These are phyloP conservation scores for Phaeolepiota aurea DNA, from an alignment of 768 basidiomycete species.

Conservation along the genomic window DNA sequence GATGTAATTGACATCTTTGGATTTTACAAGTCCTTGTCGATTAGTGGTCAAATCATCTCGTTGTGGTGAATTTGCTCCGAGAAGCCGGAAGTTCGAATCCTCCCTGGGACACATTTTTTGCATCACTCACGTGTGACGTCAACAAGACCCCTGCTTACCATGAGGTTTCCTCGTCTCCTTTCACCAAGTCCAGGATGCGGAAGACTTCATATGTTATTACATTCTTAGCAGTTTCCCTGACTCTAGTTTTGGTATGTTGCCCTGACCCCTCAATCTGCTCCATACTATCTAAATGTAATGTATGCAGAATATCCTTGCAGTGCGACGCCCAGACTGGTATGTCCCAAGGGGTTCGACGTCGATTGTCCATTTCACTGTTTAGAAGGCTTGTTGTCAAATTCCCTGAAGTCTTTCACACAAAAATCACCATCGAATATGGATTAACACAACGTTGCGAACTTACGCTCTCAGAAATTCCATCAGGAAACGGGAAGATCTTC, in stretches of 20 bases:
- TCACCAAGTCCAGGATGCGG: constrained; percentile 48
- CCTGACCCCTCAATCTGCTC: neutral
- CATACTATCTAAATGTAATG: too few species aligned
- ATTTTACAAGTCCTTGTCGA: too few species aligned
- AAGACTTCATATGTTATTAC: constrained; percentile 63
- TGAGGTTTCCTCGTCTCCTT: constrained; percentile 1
- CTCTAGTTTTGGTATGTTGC: constrained; percentile 34
- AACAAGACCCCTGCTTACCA: too few species aligned
- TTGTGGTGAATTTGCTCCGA: too few species aligned
- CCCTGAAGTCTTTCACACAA: constrained; percentile 36
- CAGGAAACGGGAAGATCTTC: constrained; percentile 32
- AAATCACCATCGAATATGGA: constrained; percentile 48
- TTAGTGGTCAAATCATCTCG: too few species aligned
- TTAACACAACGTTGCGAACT: constrained; percentile 51
- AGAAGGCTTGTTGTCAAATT: constrained; percentile 33
- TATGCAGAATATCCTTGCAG: constrained; percentile 48
- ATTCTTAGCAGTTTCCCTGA: constrained; percentile 40
- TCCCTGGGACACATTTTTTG: too few species aligned
- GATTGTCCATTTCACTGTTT: constrained; percentile 4
- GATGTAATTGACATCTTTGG: too few species aligned
- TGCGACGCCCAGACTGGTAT: constrained; percentile 58
- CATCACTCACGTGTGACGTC: too few species aligned
- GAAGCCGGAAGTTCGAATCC: too few species aligned
- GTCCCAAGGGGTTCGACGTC: constrained; percentile 11
- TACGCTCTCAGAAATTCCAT: constrained; percentile 37